Evolutionary conservation across 1,284 basidiomycete species (phyloP).

Genomic region (Cryptococcus floricola): DNA sequence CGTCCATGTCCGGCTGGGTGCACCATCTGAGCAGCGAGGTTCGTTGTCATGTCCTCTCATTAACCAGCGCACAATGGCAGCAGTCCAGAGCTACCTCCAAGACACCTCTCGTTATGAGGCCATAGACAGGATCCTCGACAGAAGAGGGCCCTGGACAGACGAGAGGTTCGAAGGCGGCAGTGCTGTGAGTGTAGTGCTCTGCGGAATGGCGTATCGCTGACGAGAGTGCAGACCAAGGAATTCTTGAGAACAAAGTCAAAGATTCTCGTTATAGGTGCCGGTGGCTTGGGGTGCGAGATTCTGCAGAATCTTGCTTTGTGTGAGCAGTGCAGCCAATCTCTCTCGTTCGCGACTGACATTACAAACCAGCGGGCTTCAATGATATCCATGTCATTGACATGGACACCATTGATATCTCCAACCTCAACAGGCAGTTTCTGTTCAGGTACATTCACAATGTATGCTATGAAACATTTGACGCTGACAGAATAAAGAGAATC

Average conservation of each 20-base stretch:
- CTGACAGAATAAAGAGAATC: conserved; percentile 47
- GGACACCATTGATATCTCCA: conserved; percentile 99
- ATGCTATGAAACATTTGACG: no score
- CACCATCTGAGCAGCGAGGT: background rate
- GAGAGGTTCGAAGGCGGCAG: conserved; percentile 33
- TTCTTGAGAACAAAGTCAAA: conserved; percentile 82
- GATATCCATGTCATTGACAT: conserved; percentile 99
- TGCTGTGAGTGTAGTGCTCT: conserved; percentile 16
- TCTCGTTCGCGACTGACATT: conserved; percentile 11
- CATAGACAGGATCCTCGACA: conserved; percentile 43
- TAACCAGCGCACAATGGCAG: conserved; percentile 1
- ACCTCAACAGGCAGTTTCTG: conserved; percentile 96
- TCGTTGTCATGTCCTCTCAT: background rate
- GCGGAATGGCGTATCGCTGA: background rate
- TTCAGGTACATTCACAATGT: conserved; percentile 65
- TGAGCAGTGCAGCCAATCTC: conserved; percentile 29
- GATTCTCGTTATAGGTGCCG: conserved; percentile 94
- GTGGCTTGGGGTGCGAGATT: conserved; percentile 92
- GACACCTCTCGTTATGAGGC: conserved; percentile 27
- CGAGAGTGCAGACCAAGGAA: conserved; percentile 65
- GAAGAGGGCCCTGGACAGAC: conserved; percentile 44
- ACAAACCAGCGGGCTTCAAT: conserved; percentile 72
- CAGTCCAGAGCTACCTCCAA: conserved; percentile 17
- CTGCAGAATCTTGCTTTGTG: conserved; percentile 81
- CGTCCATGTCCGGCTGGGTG: background rate